phyloP scores from a whole-genome alignment of 495 filamentous ascomycete genomes.

The Penicillium steckii region DNA sequence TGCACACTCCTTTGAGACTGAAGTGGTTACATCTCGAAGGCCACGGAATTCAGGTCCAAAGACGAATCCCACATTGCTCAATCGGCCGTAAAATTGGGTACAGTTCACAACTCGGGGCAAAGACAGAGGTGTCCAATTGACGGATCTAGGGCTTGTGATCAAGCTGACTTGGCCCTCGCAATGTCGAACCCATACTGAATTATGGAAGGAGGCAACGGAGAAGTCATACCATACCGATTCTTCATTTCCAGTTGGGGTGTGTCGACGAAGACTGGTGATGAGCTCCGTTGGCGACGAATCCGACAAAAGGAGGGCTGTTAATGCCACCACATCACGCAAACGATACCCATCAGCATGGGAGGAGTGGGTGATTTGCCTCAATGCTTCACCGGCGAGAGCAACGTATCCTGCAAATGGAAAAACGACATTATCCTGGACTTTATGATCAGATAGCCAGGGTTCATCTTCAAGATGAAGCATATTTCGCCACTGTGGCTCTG shows the following conservation, averaged over 20 bases:
- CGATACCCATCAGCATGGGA: conserved; percentile 12
- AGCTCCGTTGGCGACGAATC: conserved; percentile 17
- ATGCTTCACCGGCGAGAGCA: conserved; percentile 46
- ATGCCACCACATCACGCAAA: conserved; percentile 20
- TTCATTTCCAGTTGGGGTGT: conserved; percentile 28
- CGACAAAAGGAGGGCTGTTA: background rate
- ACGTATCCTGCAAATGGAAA: conserved; percentile 51
- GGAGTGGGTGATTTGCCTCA: conserved; percentile 39
- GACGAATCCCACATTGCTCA: background rate
- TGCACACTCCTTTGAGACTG: background rate
- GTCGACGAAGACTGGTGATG: conserved; percentile 33
- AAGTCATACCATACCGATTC: conserved; percentile 48
- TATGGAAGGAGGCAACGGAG: conserved; percentile 36
- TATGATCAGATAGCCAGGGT: conserved; percentile 35
- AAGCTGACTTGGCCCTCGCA: background rate
- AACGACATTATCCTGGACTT: conserved; percentile 36
- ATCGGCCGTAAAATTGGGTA: background rate
- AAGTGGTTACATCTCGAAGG: background rate
- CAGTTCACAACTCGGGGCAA: background rate
- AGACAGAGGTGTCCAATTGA: background rate
- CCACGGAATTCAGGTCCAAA: background rate
- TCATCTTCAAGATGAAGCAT: conserved; percentile 25
- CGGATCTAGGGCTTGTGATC: background rate
- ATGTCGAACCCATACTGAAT: background rate
- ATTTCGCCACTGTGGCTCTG: conserved; percentile 37